A percentile compares a stretch with the other conserved stretches of the same genome.
phyloP scores from a whole-genome alignment of 2,329 filamentous ascomycete species.

The Elsinoe perseae region DNA sequence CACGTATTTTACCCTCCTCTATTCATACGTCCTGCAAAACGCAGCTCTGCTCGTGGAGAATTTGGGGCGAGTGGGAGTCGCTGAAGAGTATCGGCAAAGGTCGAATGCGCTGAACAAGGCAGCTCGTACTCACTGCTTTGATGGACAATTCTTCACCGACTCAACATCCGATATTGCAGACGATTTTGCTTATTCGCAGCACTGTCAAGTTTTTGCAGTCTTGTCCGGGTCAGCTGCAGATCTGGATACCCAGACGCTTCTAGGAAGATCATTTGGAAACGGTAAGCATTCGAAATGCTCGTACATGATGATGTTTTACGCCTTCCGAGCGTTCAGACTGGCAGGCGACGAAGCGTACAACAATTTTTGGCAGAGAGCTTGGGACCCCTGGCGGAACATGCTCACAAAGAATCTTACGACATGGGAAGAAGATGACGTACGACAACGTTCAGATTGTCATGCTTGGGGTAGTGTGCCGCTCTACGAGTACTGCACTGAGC shows the following conservation, averaged over 20 bases:
- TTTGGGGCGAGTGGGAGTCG: conserved; percentile 30
- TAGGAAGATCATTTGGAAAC: conserved; percentile 26
- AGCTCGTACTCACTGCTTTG: conserved; percentile 17
- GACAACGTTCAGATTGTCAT: conserved; percentile 39
- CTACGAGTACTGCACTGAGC: conserved; percentile 36
- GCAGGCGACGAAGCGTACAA: conserved; percentile 32
- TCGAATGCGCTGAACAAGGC: conserved; percentile 24
- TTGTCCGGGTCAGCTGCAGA: conserved; percentile 27
- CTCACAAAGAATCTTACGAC: conserved; percentile 34
- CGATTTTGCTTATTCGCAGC: conserved; percentile 28
- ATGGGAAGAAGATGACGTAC: conserved; percentile 38
- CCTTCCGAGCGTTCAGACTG: conserved; percentile 32
- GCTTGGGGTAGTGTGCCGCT: conserved; percentile 39
- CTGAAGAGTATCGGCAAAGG: conserved; percentile 28
- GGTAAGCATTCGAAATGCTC: conserved; percentile 17
- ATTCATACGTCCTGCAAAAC: conserved; percentile 28
- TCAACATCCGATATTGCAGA: conserved; percentile 29
- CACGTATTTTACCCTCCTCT: conserved; percentile 36
- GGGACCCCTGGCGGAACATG: conserved; percentile 34
- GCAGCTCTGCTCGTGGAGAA: conserved; percentile 29
- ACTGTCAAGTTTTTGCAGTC: conserved; percentile 34
- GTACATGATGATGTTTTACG: conserved; percentile 35
- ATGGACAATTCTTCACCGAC: conserved; percentile 31
- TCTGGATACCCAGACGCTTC: conserved; percentile 21
- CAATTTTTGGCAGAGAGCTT: conserved; percentile 25